These are phyloP conservation scores for Podila epigama DNA, from an alignment of 192 early-diverging fungal species.

Conservation along the genomic window DNA sequence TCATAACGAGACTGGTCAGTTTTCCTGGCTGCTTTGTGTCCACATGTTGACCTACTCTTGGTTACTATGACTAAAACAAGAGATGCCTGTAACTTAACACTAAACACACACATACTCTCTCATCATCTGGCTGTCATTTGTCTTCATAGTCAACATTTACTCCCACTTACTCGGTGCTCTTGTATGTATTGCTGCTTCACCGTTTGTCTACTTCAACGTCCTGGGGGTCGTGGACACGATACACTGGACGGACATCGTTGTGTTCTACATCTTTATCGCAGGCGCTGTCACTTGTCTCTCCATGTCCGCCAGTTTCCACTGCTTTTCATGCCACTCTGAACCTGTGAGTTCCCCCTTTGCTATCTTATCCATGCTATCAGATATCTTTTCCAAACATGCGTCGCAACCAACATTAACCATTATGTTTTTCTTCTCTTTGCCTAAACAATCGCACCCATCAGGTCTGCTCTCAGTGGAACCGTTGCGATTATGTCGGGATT, in stretches of 20 bases:
- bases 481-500: constrained; percentile 94
- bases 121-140: no score
- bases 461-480: constrained; percentile 70
- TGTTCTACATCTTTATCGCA: constrained; percentile 77
- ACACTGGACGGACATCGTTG: constrained; percentile 67
- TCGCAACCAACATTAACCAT: no score
- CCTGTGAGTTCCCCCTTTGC: constrained; percentile 27
- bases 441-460: constrained; percentile 31
- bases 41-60: no score
- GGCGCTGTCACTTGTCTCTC: constrained; percentile 83
- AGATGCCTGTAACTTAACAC: background rate
- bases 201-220: constrained; percentile 54
- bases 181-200: constrained; percentile 59
- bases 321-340: constrained; percentile 86
- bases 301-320: constrained; percentile 82
- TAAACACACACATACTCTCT: no score
- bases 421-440: constrained; percentile 19
- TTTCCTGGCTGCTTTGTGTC: no score
- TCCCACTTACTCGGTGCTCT: constrained; percentile 81
- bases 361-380: background rate
- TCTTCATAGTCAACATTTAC: constrained; percentile 78
- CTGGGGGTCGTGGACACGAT: constrained; percentile 53
- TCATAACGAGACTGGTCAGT: constrained; percentile 91
- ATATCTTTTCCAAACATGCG: no score
- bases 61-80: no score